These are phyloP conservation scores for Saturnispora besseyi DNA, from an alignment of 805 yeast species.

Conservation along the genomic window DNA sequence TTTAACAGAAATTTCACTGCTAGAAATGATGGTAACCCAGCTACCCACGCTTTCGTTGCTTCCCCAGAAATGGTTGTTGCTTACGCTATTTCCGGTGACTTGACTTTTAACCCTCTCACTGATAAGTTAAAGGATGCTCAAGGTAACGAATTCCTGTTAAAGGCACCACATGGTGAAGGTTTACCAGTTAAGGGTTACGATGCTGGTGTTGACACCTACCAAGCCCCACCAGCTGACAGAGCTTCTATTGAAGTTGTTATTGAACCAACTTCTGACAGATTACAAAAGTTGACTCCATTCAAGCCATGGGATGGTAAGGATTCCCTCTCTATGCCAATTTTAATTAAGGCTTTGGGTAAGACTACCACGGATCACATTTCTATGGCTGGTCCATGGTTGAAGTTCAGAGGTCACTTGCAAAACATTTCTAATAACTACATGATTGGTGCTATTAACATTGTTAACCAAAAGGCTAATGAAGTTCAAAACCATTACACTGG, in stretches of 20 bases:
- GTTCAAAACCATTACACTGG: constrained; percentile 89
- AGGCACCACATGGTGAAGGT: constrained; percentile 77
- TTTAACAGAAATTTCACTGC: constrained; percentile 97
- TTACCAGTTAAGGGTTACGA: constrained; percentile 67
- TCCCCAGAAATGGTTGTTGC: constrained; percentile 98
- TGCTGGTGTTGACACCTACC: constrained; percentile 73
- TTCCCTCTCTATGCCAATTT: constrained; percentile 78
- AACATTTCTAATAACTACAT: constrained; percentile 98
- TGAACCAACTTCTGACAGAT: constrained; percentile 89
- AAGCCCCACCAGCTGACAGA: constrained; percentile 93
- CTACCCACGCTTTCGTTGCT: constrained; percentile 95
- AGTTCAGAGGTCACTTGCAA: constrained; percentile 99
- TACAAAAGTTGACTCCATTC: constrained; percentile 90
- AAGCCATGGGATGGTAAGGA: constrained; percentile 96
- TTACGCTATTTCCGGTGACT: constrained; percentile 89
- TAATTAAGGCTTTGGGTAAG: constrained; percentile 94
- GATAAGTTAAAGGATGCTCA: constrained; percentile 67
- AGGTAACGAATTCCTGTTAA: constrained; percentile 70
- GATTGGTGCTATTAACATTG: constrained; percentile 99
- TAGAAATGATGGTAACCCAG: constrained; percentile 97
- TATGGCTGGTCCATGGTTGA: constrained; percentile 99
- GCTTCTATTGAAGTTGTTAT: constrained; percentile 62
- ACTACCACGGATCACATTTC: constrained; percentile 99
- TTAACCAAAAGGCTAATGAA: constrained; percentile 88
- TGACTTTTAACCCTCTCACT: constrained; percentile 83